Percentiles rank a stretch among this genome's conserved stretches.
Evolutionary conservation across 2,329 filamentous ascomycete genomes (phyloP).

Genomic region (Berkeleyomyces basicola): DNA sequence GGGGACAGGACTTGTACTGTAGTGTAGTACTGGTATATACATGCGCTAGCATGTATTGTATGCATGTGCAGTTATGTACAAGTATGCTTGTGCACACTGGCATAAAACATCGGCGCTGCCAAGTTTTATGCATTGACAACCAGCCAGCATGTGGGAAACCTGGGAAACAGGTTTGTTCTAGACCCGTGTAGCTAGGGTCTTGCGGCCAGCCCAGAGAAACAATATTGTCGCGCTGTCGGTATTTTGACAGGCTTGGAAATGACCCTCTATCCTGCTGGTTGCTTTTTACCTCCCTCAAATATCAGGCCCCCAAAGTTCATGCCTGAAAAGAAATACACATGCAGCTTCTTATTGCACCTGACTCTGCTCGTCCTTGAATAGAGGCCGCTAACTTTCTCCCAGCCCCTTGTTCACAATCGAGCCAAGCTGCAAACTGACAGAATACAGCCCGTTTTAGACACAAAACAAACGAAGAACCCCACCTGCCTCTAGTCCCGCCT

Average conservation of each 20-base stretch:
- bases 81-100: too few species aligned
- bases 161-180: conserved; percentile 1
- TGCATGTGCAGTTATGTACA: too few species aligned
- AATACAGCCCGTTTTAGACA: neutral
- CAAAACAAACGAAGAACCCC: neutral
- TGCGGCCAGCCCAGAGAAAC: neutral
- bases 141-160: neutral
- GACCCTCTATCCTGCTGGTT: neutral
- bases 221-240: neutral
- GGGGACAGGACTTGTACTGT: neutral
- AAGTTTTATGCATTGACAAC: neutral
- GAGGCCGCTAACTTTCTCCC: neutral
- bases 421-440: neutral
- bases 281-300: neutral
- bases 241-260: neutral
- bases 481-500: neutral
- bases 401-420: neutral
- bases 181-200: neutral
- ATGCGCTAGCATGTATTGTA: too few species aligned
- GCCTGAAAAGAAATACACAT: neutral
- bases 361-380: neutral
- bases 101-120: too few species aligned
- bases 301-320: neutral
- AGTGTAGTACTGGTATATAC: too few species aligned
- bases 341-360: neutral